Evolutionary conservation across 345 rosid species (phyloP).

Genomic region (Toxicodendron radicans): DNA sequence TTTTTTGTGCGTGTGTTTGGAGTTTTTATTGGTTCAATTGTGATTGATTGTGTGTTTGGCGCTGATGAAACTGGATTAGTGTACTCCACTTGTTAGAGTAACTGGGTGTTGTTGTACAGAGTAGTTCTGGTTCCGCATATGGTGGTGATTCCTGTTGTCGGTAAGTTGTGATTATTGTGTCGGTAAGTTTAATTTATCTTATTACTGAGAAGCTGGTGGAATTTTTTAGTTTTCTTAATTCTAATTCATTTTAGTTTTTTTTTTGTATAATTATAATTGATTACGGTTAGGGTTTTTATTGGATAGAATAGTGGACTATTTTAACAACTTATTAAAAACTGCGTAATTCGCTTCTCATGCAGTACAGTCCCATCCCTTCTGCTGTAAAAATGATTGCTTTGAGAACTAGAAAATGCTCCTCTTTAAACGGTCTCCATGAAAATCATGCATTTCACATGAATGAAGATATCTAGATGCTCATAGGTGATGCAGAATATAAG

Average conservation of each 20-base stretch:
- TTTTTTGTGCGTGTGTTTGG: neutral
- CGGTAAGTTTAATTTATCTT: slow-evolving; percentile 15
- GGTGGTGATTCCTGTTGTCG: slow-evolving; percentile 21
- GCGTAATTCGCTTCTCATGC: neutral
- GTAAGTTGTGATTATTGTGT: slow-evolving; percentile 15
- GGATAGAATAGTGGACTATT: neutral
- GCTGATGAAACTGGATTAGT: slow-evolving; percentile 11
- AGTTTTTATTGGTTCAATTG: neutral
- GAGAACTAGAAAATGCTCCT: too few species aligned
- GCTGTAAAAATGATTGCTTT: neutral
- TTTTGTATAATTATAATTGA: too few species aligned
- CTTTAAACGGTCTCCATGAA: too few species aligned
- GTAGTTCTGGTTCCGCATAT: slow-evolving; percentile 19
- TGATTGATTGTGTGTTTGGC: neutral
- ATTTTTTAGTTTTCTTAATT: neutral
- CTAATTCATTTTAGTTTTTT: neutral
- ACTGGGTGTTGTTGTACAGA: slow-evolving; percentile 24
- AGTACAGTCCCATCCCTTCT: neutral
- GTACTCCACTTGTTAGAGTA: slow-evolving; percentile 20
- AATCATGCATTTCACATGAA: too few species aligned
- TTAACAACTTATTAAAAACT: neutral
- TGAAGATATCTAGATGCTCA: too few species aligned
- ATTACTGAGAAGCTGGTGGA: neutral
- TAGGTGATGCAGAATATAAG: too few species aligned
- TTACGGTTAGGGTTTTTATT: neutral